Conservation (phyloP, 129 eudicot genomes). For the Artemisia tridentata region DNA sequence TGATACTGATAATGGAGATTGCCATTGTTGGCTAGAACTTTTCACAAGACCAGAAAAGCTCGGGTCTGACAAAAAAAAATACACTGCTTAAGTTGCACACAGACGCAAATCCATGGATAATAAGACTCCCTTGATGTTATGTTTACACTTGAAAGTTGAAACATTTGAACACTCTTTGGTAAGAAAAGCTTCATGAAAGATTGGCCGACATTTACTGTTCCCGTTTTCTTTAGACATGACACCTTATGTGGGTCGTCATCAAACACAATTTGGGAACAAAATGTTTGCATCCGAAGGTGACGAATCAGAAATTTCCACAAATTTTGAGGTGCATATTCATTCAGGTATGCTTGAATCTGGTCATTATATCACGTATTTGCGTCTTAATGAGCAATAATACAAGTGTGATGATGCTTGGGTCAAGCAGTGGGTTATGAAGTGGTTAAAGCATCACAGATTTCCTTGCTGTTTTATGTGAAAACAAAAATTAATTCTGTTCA, state of each 20-base stretch:
- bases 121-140: conserved; percentile 55
- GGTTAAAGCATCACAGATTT: background rate
- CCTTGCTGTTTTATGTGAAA: background rate
- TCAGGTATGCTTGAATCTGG: background rate
- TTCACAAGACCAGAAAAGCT: conserved; percentile 69
- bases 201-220: conserved; percentile 59
- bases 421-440: background rate
- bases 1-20: no score
- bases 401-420: background rate
- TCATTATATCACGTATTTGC: background rate
- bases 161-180: conserved; percentile 36
- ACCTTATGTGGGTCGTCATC: conserved; percentile 55
- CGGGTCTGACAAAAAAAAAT: conserved; percentile 60
- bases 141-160: conserved; percentile 72
- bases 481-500: no score
- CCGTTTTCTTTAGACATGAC: conserved; percentile 76
- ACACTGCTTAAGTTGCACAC: conserved; percentile 52
- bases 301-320: conserved; percentile 49
- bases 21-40: conserved; percentile 32
- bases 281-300: conserved; percentile 59
- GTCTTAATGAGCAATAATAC: background rate
- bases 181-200: conserved; percentile 58
- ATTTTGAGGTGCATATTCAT: conserved; percentile 36
- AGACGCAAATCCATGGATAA: conserved; percentile 49
- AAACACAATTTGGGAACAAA: conserved; percentile 39